Evolutionary conservation across 345 rosid species (phyloP).

Genomic region (Noccaea caerulescens): DNA sequence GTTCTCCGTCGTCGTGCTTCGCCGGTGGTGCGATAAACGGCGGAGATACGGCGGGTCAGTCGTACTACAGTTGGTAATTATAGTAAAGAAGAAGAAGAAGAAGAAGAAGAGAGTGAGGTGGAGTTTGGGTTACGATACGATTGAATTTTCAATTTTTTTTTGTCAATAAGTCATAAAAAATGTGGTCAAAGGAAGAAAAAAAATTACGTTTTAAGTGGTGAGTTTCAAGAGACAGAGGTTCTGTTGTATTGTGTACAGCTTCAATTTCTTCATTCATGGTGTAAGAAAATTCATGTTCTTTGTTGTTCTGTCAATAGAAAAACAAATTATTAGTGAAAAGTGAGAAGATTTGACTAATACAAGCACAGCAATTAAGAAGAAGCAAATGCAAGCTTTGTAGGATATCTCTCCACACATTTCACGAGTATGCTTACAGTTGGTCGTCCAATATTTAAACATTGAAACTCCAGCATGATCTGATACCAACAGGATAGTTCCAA

Average conservation of each 20-base stretch:
- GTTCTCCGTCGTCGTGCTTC: slow-evolving; percentile 34
- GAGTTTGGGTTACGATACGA: slow-evolving; percentile 37
- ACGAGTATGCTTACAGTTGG: no score
- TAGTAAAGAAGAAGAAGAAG: slow-evolving; percentile 10
- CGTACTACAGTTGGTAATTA: slow-evolving; percentile 36
- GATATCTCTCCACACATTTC: no score
- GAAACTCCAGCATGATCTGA: no score
- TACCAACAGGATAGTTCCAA: no score
- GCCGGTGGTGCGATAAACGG: slow-evolving; percentile 17
- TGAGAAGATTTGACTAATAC: background rate
- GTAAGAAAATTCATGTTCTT: slow-evolving; percentile 40
- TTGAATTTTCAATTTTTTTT: slow-evolving; percentile 41
- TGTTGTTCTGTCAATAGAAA: slow-evolving; percentile 17
- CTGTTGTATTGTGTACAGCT: slow-evolving; percentile 43
- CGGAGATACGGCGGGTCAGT: slow-evolving; percentile 25
- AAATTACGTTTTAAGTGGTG: slow-evolving; percentile 22
- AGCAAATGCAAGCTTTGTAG: no score
- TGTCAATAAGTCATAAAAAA: slow-evolving; percentile 43
- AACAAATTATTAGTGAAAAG: background rate
- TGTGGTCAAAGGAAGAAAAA: slow-evolving; percentile 28
- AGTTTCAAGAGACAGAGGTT: slow-evolving; percentile 30
- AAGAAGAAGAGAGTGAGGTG: slow-evolving; percentile 22
- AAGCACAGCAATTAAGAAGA: background rate
- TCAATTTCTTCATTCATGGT: slow-evolving; percentile 45
- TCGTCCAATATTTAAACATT: no score